These are phyloP conservation scores for Symbiodinium pilosum DNA, from an alignment of 73 alveolate genomes.

Conservation along the genomic window DNA sequence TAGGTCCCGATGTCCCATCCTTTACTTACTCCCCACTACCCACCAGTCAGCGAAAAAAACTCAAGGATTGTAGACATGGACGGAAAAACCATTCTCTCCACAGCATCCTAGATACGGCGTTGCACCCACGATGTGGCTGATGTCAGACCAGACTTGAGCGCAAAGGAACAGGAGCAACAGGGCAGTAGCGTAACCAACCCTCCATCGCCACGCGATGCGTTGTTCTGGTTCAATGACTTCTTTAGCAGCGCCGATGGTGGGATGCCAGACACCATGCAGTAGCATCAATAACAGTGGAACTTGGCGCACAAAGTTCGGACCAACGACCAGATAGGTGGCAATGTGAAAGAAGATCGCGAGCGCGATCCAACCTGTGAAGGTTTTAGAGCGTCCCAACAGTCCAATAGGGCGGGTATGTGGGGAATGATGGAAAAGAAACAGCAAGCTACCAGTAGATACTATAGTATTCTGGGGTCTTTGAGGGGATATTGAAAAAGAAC, in stretches of 20 bases:
- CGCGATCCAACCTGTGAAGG: background rate
- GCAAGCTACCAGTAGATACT: too few relatives aligned
- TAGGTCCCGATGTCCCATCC: too few relatives aligned
- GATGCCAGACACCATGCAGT: background rate
- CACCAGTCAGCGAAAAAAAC: too few relatives aligned
- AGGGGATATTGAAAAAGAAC: too few relatives aligned
- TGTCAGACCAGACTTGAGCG: background rate
- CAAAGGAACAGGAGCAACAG: background rate
- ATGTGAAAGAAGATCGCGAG: background rate
- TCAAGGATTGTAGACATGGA: too few relatives aligned
- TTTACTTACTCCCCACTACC: too few relatives aligned
- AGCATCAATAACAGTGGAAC: background rate
- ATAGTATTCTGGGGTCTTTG: too few relatives aligned
- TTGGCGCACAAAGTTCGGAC: background rate
- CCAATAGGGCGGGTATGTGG: too few relatives aligned
- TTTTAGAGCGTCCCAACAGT: too few relatives aligned
- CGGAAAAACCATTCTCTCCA: too few relatives aligned
- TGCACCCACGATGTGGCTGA: background rate
- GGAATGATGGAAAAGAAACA: too few relatives aligned
- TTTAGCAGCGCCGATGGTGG: background rate
- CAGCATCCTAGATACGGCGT: too few relatives aligned
- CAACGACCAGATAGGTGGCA: background rate
- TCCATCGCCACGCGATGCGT: background rate
- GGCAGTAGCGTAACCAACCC: background rate
- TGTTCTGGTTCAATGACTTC: background rate